Base-by-base conservation (phyloP, 768 basidiomycete genomes). In the Naganishia friedmannii region DNA sequence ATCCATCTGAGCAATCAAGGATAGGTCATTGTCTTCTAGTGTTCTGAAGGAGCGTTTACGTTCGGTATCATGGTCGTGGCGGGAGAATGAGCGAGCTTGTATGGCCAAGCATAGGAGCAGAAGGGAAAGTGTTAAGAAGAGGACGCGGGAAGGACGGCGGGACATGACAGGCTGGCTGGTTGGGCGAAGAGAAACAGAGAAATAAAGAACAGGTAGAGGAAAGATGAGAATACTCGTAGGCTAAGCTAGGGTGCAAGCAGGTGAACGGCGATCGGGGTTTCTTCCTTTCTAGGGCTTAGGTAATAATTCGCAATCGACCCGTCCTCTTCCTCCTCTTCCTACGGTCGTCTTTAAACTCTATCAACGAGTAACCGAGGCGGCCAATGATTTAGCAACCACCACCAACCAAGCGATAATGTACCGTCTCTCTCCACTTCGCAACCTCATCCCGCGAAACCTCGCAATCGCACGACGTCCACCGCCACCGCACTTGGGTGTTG, bases 21-120 rank as follows among this genome's bases (percentile, higher is more conserved):
- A 10, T 34, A 70, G 23, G 3, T 53, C 32, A 37, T 53, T 53
- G 23, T 53, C 42, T 10, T 65, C 45, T 5, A 70, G 58, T 6
- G 32, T 39, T 2, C 53, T 39, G 23, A 69, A 58, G n/a, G 51
- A 26, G 31, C 68, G 68, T 63, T 68, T 56, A 12, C 26, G 37
- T 10, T 42, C 29, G 39, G 19, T 13, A 29, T 37, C 32, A 29
- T 23, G 17, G n/a, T 29, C 6, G 3, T 9, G 9, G 53, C 7
- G 17, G 53, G 23, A 53, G n/a, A 23, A 29, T 6, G 53, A 53
- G 53, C 32, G 26, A 6, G 48, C 10, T 7, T 29, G n/a, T 19
- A 19, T 31, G 42, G 55, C 10, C 10, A 32, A 34, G 45, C 17
- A 31, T 6, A 55, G 46, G 23, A 10, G 21, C 0, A 31, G 32